Base-by-base conservation (phyloP, 495 filamentous ascomycete genomes). In the Staphylotrichum tortipilum region DNA sequence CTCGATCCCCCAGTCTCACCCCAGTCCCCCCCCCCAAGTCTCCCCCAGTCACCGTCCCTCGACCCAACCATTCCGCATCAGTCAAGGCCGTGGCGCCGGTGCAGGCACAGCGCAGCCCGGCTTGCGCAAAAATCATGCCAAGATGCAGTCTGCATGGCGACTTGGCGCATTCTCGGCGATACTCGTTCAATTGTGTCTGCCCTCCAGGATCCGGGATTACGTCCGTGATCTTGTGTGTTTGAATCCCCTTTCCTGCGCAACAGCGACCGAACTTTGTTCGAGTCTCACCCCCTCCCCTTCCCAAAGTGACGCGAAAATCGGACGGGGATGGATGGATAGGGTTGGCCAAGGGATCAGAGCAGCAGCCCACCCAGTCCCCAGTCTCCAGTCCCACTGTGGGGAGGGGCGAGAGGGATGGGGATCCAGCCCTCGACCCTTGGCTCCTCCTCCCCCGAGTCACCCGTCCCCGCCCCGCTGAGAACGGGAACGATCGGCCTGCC, bases 11-110 rank as follows among this genome's bases (percentile, higher is more conserved):
- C 11, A 18, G n/a, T 31, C 43, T 3, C 43, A 9, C 17, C 17
- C 4, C 29, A 21, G 1, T 17, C 37, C 48, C 45, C 55, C 40
- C 14, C 19, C 41, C 12, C 2, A 8, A 31, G n/a, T 39, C 37
- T 3, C 33, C 33, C 28, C 33, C 19, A 15, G 33, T 18, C 41
- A 19, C 26, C 26, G 28, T 38, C 37, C 54, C 45, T 38, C 49
- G 34, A 26, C 36, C 48, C 41, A 39, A 26, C 58, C 58, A 53
- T 58, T 55, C 58, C 58, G 41, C 29, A 50, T 61, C 30, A 17
- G 54, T 49, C 33, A 47, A 52, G 52, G 57, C 23, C 26, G 44
- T 45, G 51, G 49, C 38, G 47, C 37, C 31, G 31, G 44, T n/a
- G 31, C 44, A 37, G 43, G 44, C 44, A 46, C 44, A 21, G 23